These are phyloP conservation scores for Metschnikowia rubicola DNA, from an alignment of 805 yeast species.

Conservation along the genomic window DNA sequence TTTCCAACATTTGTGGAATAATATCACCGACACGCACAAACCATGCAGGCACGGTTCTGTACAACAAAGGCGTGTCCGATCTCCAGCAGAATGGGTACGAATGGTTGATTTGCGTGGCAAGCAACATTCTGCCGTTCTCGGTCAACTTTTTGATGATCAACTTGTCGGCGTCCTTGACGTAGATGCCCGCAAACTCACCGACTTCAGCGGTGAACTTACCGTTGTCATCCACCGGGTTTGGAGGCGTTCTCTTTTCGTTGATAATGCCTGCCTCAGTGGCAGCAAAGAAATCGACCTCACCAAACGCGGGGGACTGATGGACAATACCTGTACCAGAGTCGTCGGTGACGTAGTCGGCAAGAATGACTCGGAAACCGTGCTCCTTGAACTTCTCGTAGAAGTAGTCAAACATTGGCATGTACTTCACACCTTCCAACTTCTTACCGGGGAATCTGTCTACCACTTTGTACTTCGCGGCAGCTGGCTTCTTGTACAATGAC, in stretches of 20 bases:
- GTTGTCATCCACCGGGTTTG: constrained; percentile 91
- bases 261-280: constrained; percentile 76
- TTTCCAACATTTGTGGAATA: constrained; percentile 83
- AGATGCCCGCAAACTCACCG: constrained; percentile 69
- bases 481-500: constrained; percentile 91
- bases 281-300: constrained; percentile 95
- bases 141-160: constrained; percentile 82
- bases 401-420: constrained; percentile 80
- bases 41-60: constrained; percentile 98
- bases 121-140: constrained; percentile 68
- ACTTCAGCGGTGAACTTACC: constrained; percentile 83
- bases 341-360: constrained; percentile 79
- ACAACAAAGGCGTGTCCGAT: constrained; percentile 95
- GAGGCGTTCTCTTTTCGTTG: constrained; percentile 64
- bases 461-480: constrained; percentile 78
- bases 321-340: constrained; percentile 99
- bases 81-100: constrained; percentile 99
- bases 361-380: constrained; percentile 76
- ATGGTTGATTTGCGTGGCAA: constrained; percentile 83
- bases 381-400: constrained; percentile 73
- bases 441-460: constrained; percentile 79
- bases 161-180: constrained; percentile 95
- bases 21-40: constrained; percentile 85
- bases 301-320: constrained; percentile 97
- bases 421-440: constrained; percentile 73